Evolutionary conservation across 2,329 filamentous ascomycete species (phyloP).

Genomic region (Niveomyces coronatus): DNA sequence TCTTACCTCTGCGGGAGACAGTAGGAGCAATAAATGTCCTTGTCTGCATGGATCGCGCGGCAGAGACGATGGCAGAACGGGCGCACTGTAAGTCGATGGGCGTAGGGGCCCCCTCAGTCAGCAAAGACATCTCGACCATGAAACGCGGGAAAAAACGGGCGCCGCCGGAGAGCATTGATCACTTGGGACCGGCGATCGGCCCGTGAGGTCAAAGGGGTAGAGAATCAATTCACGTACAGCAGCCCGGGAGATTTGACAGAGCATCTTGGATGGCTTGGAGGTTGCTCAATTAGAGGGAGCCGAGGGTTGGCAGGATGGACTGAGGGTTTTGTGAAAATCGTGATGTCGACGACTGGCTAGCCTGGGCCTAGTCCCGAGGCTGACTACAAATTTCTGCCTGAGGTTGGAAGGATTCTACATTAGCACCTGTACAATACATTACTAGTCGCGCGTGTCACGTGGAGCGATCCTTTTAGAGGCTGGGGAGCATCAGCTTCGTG

Average conservation of each 20-base stretch:
- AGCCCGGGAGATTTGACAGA: slow-evolving; percentile 43
- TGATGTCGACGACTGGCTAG: slow-evolving; percentile 20
- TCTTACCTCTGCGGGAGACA: slow-evolving; percentile 51
- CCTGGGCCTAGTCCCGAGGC: slow-evolving; percentile 10
- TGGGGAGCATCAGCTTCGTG: no score
- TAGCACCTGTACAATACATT: no score
- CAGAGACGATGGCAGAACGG: slow-evolving; percentile 38
- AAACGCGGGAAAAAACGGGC: slow-evolving; percentile 2
- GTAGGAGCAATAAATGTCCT: slow-evolving; percentile 52
- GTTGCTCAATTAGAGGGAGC: slow-evolving; percentile 39
- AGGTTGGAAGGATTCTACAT: no score
- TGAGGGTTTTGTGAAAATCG: slow-evolving; percentile 38
- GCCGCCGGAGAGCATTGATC: background rate
- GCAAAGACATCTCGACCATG: slow-evolving; percentile 8
- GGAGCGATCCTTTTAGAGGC: background rate
- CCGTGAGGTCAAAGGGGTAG: background rate
- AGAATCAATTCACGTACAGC: slow-evolving; percentile 37
- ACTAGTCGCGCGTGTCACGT: no score
- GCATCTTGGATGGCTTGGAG: slow-evolving; percentile 39
- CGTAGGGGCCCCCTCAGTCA: slow-evolving; percentile 19
- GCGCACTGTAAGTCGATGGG: slow-evolving; percentile 35
- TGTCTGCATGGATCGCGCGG: slow-evolving; percentile 38
- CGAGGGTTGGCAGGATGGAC: slow-evolving; percentile 22
- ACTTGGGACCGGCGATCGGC: background rate
- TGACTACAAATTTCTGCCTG: slow-evolving; percentile 11